phyloP scores from a whole-genome alignment of 345 rosid genomes.

The Conringia planisiliqua region DNA sequence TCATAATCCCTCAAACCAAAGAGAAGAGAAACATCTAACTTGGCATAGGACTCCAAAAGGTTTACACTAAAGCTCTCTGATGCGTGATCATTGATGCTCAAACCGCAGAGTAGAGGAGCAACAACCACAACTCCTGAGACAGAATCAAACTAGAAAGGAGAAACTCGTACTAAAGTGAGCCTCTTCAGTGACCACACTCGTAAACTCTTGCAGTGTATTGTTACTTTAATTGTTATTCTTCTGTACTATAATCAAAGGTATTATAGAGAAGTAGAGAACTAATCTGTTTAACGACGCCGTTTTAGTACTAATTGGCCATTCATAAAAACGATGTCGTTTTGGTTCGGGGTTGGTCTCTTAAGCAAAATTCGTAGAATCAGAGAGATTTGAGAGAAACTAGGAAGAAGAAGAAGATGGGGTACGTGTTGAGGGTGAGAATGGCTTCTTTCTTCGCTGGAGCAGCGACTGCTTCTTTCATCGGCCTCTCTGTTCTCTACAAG shows the following conservation, averaged over 20 bases:
- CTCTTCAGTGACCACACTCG: not conserved
- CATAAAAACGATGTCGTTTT: conserved; percentile 13
- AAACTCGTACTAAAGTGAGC: not conserved
- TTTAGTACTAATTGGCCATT: not conserved
- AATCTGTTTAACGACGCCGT: not conserved
- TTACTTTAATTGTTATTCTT: too few relatives aligned
- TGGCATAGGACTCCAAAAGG: not conserved
- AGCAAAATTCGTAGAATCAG: not conserved
- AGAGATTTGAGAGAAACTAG: conserved; percentile 12
- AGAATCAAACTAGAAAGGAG: not conserved
- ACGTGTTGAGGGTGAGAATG: conserved; percentile 81
- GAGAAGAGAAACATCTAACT: not conserved
- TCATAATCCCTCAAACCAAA: not conserved
- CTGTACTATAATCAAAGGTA: too few relatives aligned
- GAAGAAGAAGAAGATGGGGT: conserved; percentile 61
- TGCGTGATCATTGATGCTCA: not conserved
- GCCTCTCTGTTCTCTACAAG: conserved; percentile 66
- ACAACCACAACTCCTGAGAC: not conserved
- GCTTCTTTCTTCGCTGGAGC: conserved; percentile 95
- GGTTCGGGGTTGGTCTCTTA: not conserved
- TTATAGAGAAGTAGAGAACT: too few relatives aligned
- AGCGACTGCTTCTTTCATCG: conserved; percentile 74
- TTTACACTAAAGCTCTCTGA: not conserved
- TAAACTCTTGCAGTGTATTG: too few relatives aligned
- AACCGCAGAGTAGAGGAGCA: not conserved